Evolutionary conservation across 805 yeast species (phyloP), one percentile per base, ranked within the genome.

Genomic region (Candida coleopterorum): DNA sequence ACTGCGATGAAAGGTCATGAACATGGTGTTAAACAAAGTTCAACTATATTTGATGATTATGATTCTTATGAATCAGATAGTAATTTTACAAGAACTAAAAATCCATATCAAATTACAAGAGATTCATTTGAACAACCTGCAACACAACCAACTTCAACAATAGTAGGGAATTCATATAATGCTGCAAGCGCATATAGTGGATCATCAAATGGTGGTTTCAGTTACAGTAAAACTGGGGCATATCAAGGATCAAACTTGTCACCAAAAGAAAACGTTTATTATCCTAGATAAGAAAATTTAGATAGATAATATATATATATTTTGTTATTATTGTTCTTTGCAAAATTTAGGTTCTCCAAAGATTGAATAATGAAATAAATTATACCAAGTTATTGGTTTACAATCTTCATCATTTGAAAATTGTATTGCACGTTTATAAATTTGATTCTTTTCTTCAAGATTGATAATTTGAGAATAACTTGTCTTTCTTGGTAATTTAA

Each of bases 1-100:
- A 70, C 79, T 18, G 81, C 80, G 26, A 74, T 74, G 79, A 73
- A 71, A 50, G 81, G 81, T 14, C 81, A 76, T 48, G 79, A 74
- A 38, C 60, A 64, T 38, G 60, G 55, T 15, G 54, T 47, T 3
- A 23, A 23, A 6, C 25, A 31, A 16, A 42, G 47, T n/a, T 45
- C 48, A 14, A 38, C 32, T 8, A 35, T 28, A 16, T 38, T 26
- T 21, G 42, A 41, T 18, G 42, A 41, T 20, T 38, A 37, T 12
- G 40, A 37, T 24, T 35, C 42, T 2, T 18, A 29, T 10, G 39
- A 30, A 17, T 44, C 40, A 20, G 44, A 43, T 2, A 43, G 37
- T n/a, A 20, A 32, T 22, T 25, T 25, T 18, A 33, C 25, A 23
- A 20, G 29, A 16, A 9, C 12, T 11, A 15, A 24, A 9, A 11